Evolutionary conservation across 192 early-diverging fungal genomes (phyloP), one percentile per base, ranked within the genome.

Genomic region (Coemansia sp.): DNA sequence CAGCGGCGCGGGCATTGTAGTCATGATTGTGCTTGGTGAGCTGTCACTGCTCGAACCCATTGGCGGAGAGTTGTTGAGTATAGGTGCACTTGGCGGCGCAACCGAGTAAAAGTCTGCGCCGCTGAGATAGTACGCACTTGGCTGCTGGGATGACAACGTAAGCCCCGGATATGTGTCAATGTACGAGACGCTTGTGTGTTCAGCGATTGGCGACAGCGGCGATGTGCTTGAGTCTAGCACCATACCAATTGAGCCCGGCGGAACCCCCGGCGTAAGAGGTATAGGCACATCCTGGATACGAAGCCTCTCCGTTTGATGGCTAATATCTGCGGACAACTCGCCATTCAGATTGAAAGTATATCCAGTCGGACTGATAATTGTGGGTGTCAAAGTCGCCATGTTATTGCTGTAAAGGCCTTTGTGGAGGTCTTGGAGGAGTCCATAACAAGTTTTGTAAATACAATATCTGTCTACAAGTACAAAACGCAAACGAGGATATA

Each of bases 31-130:
- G 29, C 29, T 7, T 9, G 24, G 53, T 14, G 53, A 17, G 10
- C 53, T 29, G 14, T 11, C 29, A 12, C 10, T 55, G 5, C 25
- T 55, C 6, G 25, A 55, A 5, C 27, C 23, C 53, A 55, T 55
- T 25, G 53, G 29, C 27, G 53, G 27, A 5, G 53, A 55, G 24
- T 4, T 55, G 6, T 27, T 27, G 11, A 55, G n/a, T 15, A 55
- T 55, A 29, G 53, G 53, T 1, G 53, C 53, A 27, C 27, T 55
- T 55, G 53, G 24, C 12, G 53, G 53, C 12, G 53, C 53, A n/a
- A 29, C 25, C 2, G 53, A 29, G 24, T 55, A 55, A 24, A 55
- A 29, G 25, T 55, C 53, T 27, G 53, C 11, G 12, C 53, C 14
- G 25, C 25, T 17, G 2, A 55, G 14, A n/a, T 27, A 9, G n/a